phyloP scores from a whole-genome alignment of 2,329 filamentous ascomycete species.

The Trichophyton verrucosum region DNA sequence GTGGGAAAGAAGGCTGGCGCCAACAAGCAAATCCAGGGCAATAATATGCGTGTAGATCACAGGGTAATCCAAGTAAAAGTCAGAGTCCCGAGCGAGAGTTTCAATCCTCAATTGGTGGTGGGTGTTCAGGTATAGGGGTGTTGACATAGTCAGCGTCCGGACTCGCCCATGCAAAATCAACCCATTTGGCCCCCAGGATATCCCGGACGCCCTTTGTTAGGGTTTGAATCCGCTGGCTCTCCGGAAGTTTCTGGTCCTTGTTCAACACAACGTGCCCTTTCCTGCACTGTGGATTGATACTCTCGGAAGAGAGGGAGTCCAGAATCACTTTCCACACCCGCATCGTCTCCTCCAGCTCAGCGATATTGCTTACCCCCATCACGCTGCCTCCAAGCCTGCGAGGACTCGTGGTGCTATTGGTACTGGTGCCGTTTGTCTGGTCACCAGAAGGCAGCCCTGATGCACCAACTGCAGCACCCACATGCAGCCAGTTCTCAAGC shows the following conservation, averaged over 20 bases:
- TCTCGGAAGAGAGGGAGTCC: slow-evolving; percentile 17
- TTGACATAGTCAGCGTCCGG: slow-evolving; percentile 33
- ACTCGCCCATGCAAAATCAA: slow-evolving; percentile 36
- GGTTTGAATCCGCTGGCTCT: slow-evolving; percentile 6
- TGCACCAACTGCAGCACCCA: slow-evolving; percentile 30
- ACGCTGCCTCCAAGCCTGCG: slow-evolving; percentile 48
- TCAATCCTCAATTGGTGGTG: background rate
- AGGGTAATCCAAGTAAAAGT: background rate
- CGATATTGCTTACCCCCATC: slow-evolving; percentile 49
- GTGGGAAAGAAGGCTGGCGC: background rate
- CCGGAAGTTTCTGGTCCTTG: background rate
- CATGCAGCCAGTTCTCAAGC: slow-evolving; percentile 50
- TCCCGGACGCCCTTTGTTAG: slow-evolving; percentile 28
- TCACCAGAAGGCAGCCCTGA: slow-evolving; percentile 39
- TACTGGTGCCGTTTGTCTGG: slow-evolving; percentile 24
- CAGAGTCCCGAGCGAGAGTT: background rate
- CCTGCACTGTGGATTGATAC: background rate
- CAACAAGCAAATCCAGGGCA: slow-evolving; percentile 4
- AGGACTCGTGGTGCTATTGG: slow-evolving; percentile 26
- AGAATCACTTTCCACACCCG: slow-evolving; percentile 43
- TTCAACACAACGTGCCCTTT: background rate
- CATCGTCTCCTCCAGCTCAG: slow-evolving; percentile 51
- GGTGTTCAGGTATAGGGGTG: slow-evolving; percentile 12
- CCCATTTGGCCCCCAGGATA: slow-evolving; percentile 31
- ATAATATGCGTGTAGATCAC: background rate